Conservation (phyloP, 768 basidiomycete species). For the Mycena rosella region DNA sequence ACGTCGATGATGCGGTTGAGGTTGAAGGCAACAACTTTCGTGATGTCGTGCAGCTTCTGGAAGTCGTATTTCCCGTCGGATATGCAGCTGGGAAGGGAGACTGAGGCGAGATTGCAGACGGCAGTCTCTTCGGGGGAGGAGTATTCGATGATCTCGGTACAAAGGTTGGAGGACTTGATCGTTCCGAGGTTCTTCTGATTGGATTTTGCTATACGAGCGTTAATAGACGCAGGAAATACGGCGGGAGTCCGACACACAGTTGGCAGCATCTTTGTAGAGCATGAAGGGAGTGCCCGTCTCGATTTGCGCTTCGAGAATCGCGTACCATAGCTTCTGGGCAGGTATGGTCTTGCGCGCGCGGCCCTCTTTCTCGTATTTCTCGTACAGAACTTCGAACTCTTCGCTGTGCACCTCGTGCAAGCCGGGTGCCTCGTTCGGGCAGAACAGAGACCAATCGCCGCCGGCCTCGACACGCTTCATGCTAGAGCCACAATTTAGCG, state of each 20-base stretch:
- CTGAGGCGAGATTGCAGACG: constrained; percentile 87
- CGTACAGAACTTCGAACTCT: constrained; percentile 90
- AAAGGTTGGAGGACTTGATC: constrained; percentile 89
- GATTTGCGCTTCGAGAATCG: constrained; percentile 95
- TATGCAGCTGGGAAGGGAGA: constrained; percentile 85
- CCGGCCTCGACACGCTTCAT: constrained; percentile 97
- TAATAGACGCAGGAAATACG: background rate
- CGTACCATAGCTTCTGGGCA: constrained; percentile 99
- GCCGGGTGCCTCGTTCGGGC: constrained; percentile 95
- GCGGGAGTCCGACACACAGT: constrained; percentile 65
- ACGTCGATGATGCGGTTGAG: constrained; percentile 81
- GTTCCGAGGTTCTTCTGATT: constrained; percentile 89
- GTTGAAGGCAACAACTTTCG: constrained; percentile 83
- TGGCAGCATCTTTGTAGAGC: constrained; percentile 97
- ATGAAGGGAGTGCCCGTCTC: constrained; percentile 99
- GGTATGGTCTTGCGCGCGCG: constrained; percentile 86
- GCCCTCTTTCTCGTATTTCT: constrained; percentile 93
- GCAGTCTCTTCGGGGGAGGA: constrained; percentile 86
- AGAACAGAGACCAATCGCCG: constrained; percentile 96
- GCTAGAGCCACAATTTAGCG: constrained; percentile 52
- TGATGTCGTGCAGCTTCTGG: constrained; percentile 80
- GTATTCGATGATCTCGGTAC: constrained; percentile 90
- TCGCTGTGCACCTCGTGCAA: constrained; percentile 90
- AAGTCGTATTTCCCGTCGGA: constrained; percentile 76
- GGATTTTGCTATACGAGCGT: constrained; percentile 68